Evolutionary conservation across 495 filamentous ascomycete genomes (phyloP).

Genomic region (Penicillium silybi): DNA sequence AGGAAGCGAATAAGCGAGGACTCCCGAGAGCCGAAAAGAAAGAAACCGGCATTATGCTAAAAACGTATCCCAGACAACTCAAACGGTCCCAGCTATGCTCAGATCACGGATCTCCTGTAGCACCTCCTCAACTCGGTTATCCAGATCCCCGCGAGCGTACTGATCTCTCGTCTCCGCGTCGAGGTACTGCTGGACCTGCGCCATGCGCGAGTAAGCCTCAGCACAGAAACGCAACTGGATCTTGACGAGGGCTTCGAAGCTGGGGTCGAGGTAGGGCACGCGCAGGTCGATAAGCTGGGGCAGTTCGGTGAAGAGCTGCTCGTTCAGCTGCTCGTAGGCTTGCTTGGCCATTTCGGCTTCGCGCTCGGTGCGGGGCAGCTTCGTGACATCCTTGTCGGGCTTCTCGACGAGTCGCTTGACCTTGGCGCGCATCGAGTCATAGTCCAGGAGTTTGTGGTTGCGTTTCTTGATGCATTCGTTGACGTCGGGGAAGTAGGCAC

Average conservation of each 20-base stretch:
- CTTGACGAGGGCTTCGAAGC: constrained; percentile 96
- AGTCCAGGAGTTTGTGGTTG: constrained; percentile 95
- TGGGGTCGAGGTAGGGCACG: constrained; percentile 93
- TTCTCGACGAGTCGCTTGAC: constrained; percentile 97
- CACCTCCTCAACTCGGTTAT: constrained; percentile 91
- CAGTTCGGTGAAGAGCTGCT: constrained; percentile 86
- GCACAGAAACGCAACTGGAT: constrained; percentile 97
- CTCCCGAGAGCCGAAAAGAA: not conserved
- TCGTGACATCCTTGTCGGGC: constrained; percentile 95
- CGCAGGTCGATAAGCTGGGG: constrained; percentile 97
- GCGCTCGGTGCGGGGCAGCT: constrained; percentile 89
- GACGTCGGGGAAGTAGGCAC: constrained; percentile 97
- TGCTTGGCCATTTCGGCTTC: constrained; percentile 89
- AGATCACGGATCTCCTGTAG: constrained; percentile 94
- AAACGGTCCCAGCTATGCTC: constrained; percentile 81
- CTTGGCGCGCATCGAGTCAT: constrained; percentile 90
- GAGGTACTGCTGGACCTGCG: constrained; percentile 97
- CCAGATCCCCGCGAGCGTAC: constrained; percentile 90
- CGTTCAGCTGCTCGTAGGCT: constrained; percentile 93
- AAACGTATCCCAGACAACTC: not conserved
- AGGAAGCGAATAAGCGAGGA: not conserved
- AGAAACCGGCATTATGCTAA: constrained; percentile 2
- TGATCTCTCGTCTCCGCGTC: constrained; percentile 95
- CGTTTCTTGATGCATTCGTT: constrained; percentile 99
- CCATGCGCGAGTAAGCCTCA: constrained; percentile 95